These are phyloP conservation scores for Scutellaria galericulata DNA, from an alignment of 257 asterid genomes.

Conservation along the genomic window DNA sequence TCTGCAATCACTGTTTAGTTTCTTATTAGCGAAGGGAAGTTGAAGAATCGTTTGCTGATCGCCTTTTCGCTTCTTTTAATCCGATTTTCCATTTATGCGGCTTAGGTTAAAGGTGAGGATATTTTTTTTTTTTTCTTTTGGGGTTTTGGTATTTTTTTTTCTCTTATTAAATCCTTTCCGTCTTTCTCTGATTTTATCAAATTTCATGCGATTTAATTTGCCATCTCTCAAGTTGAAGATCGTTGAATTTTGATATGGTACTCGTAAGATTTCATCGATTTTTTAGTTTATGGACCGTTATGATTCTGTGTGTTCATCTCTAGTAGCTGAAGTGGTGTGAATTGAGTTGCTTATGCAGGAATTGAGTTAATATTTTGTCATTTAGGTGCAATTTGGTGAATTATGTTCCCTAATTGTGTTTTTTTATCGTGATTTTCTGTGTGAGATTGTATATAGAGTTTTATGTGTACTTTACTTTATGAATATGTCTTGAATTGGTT, in stretches of 20 bases:
- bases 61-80: background rate
- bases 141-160: background rate
- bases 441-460: background rate
- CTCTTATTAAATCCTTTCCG: background rate
- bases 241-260: conserved; percentile 22
- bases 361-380: conserved; percentile 6
- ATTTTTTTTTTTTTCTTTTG: background rate
- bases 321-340: conserved; percentile 20
- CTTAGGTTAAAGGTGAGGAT: conserved; percentile 38
- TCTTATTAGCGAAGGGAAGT: conserved; percentile 29
- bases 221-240: background rate
- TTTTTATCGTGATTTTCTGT: conserved; percentile 9
- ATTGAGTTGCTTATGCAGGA: conserved; percentile 9
- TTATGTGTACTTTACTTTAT: background rate
- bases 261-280: background rate
- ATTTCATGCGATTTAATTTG: background rate
- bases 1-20: conserved; percentile 5
- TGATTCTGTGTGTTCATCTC: background rate
- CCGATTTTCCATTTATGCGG: conserved; percentile 29
- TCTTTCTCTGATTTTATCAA: background rate
- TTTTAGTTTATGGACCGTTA: background rate
- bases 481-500: conserved; percentile 25
- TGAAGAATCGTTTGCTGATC: conserved; percentile 6
- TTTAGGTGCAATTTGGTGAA: background rate
- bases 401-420: conserved; percentile 3